Evolutionary conservation across 306 rosid genomes (phyloP).

Genomic region (Fragaria vesca): DNA sequence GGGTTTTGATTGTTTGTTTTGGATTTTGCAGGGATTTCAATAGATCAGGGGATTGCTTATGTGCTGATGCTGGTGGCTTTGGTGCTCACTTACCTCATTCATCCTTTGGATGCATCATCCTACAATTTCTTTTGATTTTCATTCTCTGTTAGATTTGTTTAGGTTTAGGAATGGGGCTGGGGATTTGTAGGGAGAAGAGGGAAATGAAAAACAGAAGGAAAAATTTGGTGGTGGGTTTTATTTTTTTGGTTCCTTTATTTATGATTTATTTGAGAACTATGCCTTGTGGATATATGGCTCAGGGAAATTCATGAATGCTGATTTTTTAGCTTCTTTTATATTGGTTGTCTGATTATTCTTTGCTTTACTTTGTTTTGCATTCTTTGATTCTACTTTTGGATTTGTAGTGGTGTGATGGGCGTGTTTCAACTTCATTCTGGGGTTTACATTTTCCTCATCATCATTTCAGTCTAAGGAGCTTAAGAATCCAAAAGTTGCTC

Average conservation of each 20-base stretch:
- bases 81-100: conserved; percentile 79
- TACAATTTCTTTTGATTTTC: conserved; percentile 30
- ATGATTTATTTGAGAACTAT: background rate
- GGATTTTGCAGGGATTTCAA: conserved; percentile 50
- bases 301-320: conserved; percentile 2
- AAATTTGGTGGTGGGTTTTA: background rate
- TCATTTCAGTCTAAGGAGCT: too few relatives aligned
- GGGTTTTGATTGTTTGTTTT: background rate
- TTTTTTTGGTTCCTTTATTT: background rate
- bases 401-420: background rate
- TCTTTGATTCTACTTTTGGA: background rate
- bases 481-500: background rate
- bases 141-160: background rate
- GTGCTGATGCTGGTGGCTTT: conserved; percentile 73
- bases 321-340: background rate
- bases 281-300: conserved; percentile 16
- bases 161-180: conserved; percentile 8
- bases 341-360: background rate
- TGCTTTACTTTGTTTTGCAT: background rate
- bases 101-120: conserved; percentile 63
- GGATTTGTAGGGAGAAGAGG: background rate
- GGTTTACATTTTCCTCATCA: background rate
- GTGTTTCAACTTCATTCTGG: background rate
- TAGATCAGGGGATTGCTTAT: conserved; percentile 87
- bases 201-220: background rate